Evolutionary conservation across 2,329 filamentous ascomycete species (phyloP).

Genomic region (Fusarium metavorans): DNA sequence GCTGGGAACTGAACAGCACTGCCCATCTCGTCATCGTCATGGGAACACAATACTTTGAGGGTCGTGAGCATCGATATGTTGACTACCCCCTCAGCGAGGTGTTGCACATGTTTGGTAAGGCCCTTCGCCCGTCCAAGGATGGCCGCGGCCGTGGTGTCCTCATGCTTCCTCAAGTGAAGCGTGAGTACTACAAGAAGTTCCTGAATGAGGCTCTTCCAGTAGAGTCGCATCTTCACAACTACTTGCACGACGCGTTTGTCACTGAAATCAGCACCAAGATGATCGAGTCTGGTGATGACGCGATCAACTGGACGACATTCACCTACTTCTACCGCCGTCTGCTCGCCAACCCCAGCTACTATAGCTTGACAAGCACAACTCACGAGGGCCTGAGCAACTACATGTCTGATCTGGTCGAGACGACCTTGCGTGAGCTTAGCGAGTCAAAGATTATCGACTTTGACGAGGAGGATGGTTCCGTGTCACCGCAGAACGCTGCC

Average conservation of each 20-base stretch:
- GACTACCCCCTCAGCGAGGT: conserved; percentile 96
- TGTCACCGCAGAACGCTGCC: conserved; percentile 91
- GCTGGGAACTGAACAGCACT: conserved; percentile 91
- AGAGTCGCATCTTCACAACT: conserved; percentile 92
- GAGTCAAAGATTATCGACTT: conserved; percentile 97
- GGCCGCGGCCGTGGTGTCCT: conserved; percentile 90
- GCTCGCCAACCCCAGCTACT: conserved; percentile 96
- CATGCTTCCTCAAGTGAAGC: conserved; percentile 94
- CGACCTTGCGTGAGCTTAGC: conserved; percentile 87
- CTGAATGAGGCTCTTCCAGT: conserved; percentile 95
- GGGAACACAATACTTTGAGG: conserved; percentile 98
- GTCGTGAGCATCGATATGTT: conserved; percentile 94
- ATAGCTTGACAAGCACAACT: conserved; percentile 87
- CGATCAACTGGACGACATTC: conserved; percentile 98
- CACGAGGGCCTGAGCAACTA: conserved; percentile 95
- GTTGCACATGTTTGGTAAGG: conserved; percentile 97
- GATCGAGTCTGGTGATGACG: conserved; percentile 94
- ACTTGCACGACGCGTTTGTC: conserved; percentile 95
- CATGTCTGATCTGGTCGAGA: conserved; percentile 94
- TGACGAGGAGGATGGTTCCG: conserved; percentile 91
- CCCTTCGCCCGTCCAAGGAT: conserved; percentile 82
- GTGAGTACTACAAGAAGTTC: conserved; percentile 99
- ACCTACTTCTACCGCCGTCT: conserved; percentile 98
- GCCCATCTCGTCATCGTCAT: conserved; percentile 95
- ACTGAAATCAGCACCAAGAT: conserved; percentile 97